Conservation (phyloP, 176 grass and related monocot genomes). For the Musa itinerans region DNA sequence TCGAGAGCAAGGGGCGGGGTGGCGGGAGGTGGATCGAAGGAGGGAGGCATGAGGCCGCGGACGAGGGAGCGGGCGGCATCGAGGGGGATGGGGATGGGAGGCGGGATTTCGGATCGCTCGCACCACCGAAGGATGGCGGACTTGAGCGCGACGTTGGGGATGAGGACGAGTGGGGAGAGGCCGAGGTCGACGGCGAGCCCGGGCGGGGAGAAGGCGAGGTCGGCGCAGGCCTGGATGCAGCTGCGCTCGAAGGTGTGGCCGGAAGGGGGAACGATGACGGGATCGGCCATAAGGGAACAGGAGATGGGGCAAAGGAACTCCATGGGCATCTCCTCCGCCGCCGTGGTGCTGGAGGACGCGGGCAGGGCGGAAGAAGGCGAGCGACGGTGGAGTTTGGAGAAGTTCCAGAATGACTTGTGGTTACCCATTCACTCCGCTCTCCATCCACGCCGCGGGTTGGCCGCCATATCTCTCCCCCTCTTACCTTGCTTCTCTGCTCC, state of each 20-base stretch:
- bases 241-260: constrained; percentile 43
- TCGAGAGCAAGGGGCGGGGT: background rate
- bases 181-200: constrained; percentile 14
- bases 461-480: background rate
- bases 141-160: constrained; percentile 34
- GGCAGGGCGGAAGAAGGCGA: background rate
- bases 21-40: background rate
- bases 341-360: background rate
- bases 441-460: background rate
- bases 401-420: background rate
- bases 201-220: constrained; percentile 23
- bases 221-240: constrained; percentile 40
- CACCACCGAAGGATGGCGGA: constrained; percentile 35
- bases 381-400: background rate
- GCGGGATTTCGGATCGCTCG: constrained; percentile 23
- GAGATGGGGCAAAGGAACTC: constrained; percentile 44
- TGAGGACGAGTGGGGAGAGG: constrained; percentile 6
- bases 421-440: background rate
- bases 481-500: background rate
- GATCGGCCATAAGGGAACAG: constrained; percentile 41
- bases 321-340: background rate
- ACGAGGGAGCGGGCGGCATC: constrained; percentile 22
- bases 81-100: constrained; percentile 16
- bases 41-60: constrained; percentile 8
- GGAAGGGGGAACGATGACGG: constrained; percentile 26